These are phyloP conservation scores for Escovopsis sp. DNA, from an alignment of 2,329 filamentous ascomycete species.

Conservation along the genomic window DNA sequence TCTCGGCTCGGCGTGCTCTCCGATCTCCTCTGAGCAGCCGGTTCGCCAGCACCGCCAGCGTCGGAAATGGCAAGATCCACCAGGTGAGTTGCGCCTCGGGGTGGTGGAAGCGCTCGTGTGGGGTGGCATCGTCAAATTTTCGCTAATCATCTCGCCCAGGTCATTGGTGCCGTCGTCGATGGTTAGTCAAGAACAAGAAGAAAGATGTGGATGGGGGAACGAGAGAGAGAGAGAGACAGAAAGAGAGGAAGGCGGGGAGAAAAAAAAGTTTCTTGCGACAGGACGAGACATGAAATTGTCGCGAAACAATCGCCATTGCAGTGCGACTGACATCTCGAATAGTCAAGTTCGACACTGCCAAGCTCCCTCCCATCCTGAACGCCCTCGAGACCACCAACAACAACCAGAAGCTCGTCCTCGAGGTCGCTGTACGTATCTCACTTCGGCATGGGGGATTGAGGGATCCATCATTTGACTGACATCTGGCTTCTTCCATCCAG, in stretches of 20 bases:
- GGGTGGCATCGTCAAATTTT: conserved; percentile 1
- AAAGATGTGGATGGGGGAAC: too few relatives aligned
- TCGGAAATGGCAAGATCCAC: conserved; percentile 53
- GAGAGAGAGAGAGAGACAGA: too few relatives aligned
- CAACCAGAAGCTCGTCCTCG: conserved; percentile 86
- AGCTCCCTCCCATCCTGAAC: conserved; percentile 95
- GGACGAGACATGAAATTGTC: neutral
- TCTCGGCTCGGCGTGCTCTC: conserved; percentile 44
- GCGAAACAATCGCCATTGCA: neutral
- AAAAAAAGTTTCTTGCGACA: conserved; percentile 4
- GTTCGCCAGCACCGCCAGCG: conserved; percentile 43
- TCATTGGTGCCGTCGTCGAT: conserved; percentile 98
- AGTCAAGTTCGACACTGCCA: conserved; percentile 95
- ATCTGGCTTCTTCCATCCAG: conserved; percentile 29
- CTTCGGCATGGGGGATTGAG: conserved; percentile 1
- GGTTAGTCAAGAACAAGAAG: conserved; percentile 43
- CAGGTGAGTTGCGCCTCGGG: conserved; percentile 33
- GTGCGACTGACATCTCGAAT: conserved; percentile 17
- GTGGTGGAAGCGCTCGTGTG: neutral
- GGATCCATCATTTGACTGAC: conserved; percentile 20
- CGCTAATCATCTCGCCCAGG: conserved; percentile 47
- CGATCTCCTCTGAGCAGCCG: conserved; percentile 40
- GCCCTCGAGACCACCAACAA: conserved; percentile 84
- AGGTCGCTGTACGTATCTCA: conserved; percentile 66
- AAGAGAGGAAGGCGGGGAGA: neutral